Evolutionary conservation across 139 green algal species (phyloP), one percentile per base, ranked within the genome.

Genomic region (Coelastrella sp.): DNA sequence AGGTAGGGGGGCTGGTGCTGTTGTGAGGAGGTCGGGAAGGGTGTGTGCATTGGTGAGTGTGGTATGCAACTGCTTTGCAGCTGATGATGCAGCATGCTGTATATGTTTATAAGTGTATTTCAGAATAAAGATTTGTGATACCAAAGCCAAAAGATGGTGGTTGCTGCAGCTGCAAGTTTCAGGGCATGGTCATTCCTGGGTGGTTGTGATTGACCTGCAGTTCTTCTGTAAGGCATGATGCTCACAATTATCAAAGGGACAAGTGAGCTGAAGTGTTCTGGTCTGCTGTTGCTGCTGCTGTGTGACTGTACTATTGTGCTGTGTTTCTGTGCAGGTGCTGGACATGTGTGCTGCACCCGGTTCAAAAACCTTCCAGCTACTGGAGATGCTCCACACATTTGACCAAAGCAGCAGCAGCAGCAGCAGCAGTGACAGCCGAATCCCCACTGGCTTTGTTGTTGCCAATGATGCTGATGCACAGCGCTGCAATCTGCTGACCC

Each of bases 311-410:
- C n/a, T n/a, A n/a, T n/a, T n/a, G n/a, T 76, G 68, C 8, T 76
- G 17, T 5, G 7, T 7, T 1, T 70, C 14, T 57, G 8, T 59
- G 19, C 66, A 88, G 84, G 84, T 88, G 66, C 95, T 99, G 68
- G 98, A 99, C 94, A 98, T 98, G 95, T 99, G 98, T 90, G 98
- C 98, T 8, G 97, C 98, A 8, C 98, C 98, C 7, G 98, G 98
- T 10, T 99, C 96, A 82, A 99, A 99, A 94, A 99, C 98, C 20
- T 97, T 97, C 80, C 97, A 99, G 95, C 93, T 99, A 78, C 92
- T 99, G 85, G 98, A 99, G 95, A 95, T 96, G 92, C 94, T 99
- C 59, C 98, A 99, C 20, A 66, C 81, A 17, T 65, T 88, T 73
- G 84, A 88, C 11, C 35, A 58, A 8, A 24, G 11, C 22, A 24